Percentiles rank a stretch among this genome's conserved stretches.
Evolutionary conservation across 108 stramenopile genomes (phyloP).

Genomic region (Fragilaria radians): DNA sequence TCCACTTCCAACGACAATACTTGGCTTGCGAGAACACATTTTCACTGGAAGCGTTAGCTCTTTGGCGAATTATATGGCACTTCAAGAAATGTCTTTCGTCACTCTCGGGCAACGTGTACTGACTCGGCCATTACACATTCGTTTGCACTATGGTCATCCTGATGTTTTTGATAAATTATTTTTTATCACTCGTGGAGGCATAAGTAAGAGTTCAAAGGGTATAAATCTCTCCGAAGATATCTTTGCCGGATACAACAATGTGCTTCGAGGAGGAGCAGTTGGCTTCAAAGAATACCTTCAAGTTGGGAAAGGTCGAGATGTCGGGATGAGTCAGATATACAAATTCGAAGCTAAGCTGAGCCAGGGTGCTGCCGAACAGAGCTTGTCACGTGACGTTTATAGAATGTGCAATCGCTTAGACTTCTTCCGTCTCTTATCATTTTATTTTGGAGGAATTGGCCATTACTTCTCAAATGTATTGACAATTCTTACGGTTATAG

Average conservation of each 20-base stretch:
- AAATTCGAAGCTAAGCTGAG: conserved; percentile 99
- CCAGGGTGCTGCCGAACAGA: conserved; percentile 98
- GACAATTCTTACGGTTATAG: conserved; percentile 89
- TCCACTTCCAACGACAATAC: conserved; percentile 86
- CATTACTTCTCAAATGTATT: conserved; percentile 95
- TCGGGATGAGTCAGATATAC: conserved; percentile 99
- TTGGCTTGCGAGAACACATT: conserved; percentile 97
- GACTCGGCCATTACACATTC: conserved; percentile 87
- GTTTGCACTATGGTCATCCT: conserved; percentile 97
- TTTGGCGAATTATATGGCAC: conserved; percentile 97
- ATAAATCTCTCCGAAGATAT: conserved; percentile 99
- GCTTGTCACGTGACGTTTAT: conserved; percentile 93
- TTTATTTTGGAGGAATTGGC: conserved; percentile 98
- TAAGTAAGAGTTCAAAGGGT: conserved; percentile 95
- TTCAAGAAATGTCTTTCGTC: conserved; percentile 96
- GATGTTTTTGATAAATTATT: conserved; percentile 98
- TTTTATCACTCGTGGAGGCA: conserved; percentile 95
- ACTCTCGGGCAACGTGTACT: conserved; percentile 96
- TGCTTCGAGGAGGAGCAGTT: conserved; percentile 88
- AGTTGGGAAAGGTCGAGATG: conserved; percentile 98
- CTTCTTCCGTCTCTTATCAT: conserved; percentile 93
- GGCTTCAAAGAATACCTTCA: conserved; percentile 96
- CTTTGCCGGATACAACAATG: conserved; percentile 97
- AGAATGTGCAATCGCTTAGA: conserved; percentile 92
- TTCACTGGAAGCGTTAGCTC: conserved; percentile 98